These are phyloP conservation scores for Petrea volubilis DNA, from an alignment of 257 asterid genomes.

Conservation along the genomic window DNA sequence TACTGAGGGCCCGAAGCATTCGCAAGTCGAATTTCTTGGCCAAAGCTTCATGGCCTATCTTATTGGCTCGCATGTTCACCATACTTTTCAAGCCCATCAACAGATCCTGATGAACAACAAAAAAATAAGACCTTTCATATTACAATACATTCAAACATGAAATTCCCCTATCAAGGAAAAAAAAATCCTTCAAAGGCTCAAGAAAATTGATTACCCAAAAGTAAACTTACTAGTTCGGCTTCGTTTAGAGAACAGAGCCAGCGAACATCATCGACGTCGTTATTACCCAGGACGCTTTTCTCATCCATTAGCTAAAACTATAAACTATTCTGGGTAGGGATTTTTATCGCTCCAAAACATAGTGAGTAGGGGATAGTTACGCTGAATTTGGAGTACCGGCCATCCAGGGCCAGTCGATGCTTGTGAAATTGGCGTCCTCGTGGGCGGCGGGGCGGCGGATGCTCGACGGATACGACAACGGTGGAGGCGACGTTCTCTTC, in stretches of 20 bases:
- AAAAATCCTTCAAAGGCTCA: no score
- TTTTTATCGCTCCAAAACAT: neutral
- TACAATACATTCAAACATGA: neutral
- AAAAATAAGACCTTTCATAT: neutral
- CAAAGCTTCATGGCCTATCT: constrained; percentile 51
- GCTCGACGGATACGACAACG: no score
- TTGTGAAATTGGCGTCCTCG: no score
- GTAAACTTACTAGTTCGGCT: constrained; percentile 61
- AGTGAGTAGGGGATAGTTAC: neutral
- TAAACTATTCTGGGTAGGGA: neutral
- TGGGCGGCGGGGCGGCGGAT: neutral
- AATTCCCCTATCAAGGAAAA: neutral
- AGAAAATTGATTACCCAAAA: neutral
- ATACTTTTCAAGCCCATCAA: constrained; percentile 54
- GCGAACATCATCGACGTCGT: constrained; percentile 64
- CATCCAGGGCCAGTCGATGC: no score
- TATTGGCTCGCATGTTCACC: constrained; percentile 61
- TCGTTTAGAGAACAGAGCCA: constrained; percentile 85
- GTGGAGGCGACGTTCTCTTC: no score
- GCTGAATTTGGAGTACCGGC: no score
- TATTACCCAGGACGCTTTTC: constrained; percentile 26
- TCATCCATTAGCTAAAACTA: constrained; percentile 20
- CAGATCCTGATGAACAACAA: constrained; percentile 55
- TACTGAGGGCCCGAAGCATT: constrained; percentile 62
- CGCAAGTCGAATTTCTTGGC: constrained; percentile 57